These are phyloP conservation scores for Meripilus lineatus DNA, from an alignment of 1,284 basidiomycete genomes.

Conservation along the genomic window DNA sequence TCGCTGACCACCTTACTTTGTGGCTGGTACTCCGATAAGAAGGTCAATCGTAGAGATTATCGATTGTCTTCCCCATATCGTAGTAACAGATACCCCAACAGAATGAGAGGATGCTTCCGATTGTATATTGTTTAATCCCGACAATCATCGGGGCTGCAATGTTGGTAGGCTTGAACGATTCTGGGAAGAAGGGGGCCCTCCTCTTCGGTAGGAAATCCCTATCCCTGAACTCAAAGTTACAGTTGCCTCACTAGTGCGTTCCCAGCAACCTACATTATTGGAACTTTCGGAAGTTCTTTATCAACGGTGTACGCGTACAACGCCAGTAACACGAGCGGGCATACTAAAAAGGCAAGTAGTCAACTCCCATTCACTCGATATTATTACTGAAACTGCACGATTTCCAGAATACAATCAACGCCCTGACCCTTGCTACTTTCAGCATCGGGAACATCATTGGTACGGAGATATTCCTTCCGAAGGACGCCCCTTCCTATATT, in stretches of 20 bases:
- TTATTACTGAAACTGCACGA: not conserved
- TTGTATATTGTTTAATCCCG: slow-evolving; percentile 55
- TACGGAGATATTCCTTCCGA: slow-evolving; percentile 57
- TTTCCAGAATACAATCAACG: slow-evolving; percentile 47
- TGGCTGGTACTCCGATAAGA: slow-evolving; percentile 63
- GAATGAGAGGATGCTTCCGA: slow-evolving; percentile 61
- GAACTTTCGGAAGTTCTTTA: slow-evolving; percentile 55
- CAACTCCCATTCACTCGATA: not conserved
- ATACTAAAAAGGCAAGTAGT: slow-evolving; percentile 54
- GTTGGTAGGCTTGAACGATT: slow-evolving; percentile 51
- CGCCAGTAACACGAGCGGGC: slow-evolving; percentile 60
- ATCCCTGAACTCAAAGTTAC: not conserved
- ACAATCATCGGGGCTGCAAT: slow-evolving; percentile 55
- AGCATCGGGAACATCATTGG: slow-evolving; percentile 56
- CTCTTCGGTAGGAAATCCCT: slow-evolving; percentile 44
- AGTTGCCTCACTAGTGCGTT: not conserved
- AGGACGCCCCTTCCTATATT: slow-evolving; percentile 57
- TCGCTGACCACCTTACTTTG: slow-evolving; percentile 45
- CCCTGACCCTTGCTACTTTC: slow-evolving; percentile 55
- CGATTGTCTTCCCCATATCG: not conserved
- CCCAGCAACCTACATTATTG: slow-evolving; percentile 50
- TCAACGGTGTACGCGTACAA: slow-evolving; percentile 64
- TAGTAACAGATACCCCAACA: slow-evolving; percentile 18
- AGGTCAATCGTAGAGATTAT: slow-evolving; percentile 28
- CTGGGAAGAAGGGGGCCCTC: slow-evolving; percentile 46